Base-by-base conservation (phyloP, 768 basidiomycete genomes). In the Phlegmacium glaucopus region DNA sequence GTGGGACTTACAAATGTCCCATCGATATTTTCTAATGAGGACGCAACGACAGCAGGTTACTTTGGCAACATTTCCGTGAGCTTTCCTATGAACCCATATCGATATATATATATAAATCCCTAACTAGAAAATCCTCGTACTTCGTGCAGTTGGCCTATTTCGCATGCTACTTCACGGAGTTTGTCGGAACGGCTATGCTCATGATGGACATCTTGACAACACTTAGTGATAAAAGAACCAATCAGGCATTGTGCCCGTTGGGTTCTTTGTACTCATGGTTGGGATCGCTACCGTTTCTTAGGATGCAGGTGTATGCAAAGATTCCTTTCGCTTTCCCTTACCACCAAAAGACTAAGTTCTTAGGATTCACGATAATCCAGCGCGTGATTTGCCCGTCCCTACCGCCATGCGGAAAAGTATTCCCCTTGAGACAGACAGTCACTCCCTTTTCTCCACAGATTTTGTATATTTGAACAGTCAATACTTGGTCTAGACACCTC, bases 401-500 rank as follows among this genome's bases (percentile, higher is more conserved):
- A 84, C 80, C 4, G 72, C 84, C 4, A 82, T 85, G 77, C 16
- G 63, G 47, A 27, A 53, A 55, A n/a, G 73, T 75, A 9, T 73
- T 54, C 50, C 64, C 60, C n/a, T 68, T 62, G 50, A 58, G 69
- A 51, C 61, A 65, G 69, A 76, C 63, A 39, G 77, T 61, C n/a
- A n/a, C n/a, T 13, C 10, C 36, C 13, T 36, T 2, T 9, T 27
- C 4, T 26, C 4, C n/a, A 32, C 11, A 25, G 39, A 27, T 36
- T 22, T 45, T 4, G 46, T 35, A 15, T 27, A 26, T 25, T 15
- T 37, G 6, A 55, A 42, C 61, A 77, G 72, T 52, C 83, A 87
- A 52, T 87, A 85, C 59, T 87, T 83, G 85, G 46, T 87, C n/a
- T 88, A 84, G 85, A 78, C 78, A 52, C 76, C 82, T 13, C 49